Conservation (phyloP, 805 yeast genomes). For the Kluyveromyces wickerhamii region DNA sequence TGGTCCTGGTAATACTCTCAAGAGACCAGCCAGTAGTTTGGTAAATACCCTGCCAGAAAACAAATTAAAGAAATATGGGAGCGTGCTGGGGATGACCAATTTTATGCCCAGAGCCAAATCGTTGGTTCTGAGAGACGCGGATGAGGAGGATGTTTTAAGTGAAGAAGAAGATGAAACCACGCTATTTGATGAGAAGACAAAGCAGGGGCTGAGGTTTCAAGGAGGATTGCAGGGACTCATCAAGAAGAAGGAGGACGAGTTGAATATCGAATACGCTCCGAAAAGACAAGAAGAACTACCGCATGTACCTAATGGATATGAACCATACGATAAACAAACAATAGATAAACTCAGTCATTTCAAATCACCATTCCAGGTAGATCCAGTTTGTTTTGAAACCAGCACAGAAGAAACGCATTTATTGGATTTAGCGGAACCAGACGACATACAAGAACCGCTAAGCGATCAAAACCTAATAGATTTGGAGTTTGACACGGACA, state of each 20-base stretch:
- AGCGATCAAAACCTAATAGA: background rate
- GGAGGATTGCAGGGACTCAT: constrained; percentile 17
- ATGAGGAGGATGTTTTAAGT: constrained; percentile 8
- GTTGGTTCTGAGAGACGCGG: constrained; percentile 24
- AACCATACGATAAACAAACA: constrained; percentile 33
- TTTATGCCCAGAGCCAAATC: constrained; percentile 23
- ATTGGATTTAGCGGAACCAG: constrained; percentile 14
- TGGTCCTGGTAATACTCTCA: background rate
- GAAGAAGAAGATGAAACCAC: constrained; percentile 11
- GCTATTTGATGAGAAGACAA: constrained; percentile 11
- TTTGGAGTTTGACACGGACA: constrained; percentile 7
- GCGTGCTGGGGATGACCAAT: constrained; percentile 19
- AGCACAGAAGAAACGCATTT: constrained; percentile 21
- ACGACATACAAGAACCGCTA: background rate
- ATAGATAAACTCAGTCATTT: constrained; percentile 19
- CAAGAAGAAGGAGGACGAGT: constrained; percentile 23
- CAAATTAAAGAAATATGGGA: constrained; percentile 29
- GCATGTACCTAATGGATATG: constrained; percentile 39
- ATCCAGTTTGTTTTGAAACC: constrained; percentile 11
- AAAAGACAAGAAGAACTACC: constrained; percentile 31
- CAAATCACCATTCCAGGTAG: constrained; percentile 15
- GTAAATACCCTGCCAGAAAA: constrained; percentile 3
- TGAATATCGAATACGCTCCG: constrained; percentile 45
- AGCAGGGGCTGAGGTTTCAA: constrained; percentile 12
- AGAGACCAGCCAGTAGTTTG: constrained; percentile 9